Evolutionary conservation across 352 stramenopile species (phyloP), one percentile per base, ranked within the genome.

Genomic region (Globisporangium acanthophoron): DNA sequence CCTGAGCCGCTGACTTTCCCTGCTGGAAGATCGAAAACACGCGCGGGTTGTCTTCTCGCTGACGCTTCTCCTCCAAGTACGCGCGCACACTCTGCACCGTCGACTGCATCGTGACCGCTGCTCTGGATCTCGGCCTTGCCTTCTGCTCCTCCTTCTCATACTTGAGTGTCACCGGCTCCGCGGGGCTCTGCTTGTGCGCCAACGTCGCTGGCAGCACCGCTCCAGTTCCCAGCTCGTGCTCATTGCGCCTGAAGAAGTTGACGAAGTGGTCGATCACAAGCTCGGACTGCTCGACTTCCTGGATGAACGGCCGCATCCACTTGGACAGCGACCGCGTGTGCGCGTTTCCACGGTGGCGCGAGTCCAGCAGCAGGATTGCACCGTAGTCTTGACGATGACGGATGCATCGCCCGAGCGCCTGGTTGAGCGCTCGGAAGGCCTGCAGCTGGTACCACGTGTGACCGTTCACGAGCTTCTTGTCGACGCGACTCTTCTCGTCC

Each of bases 381-480:
- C 97, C 98, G 64, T 98, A 99, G 71, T 99, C 98, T 31, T 88
- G 73, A 5, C 90, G 87, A 70, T 99, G 98, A 29, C 98, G 96
- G 74, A 99, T 99, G 35, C 98, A 98, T 45, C 98, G 87, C 1
- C 98, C 98, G 18, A 99, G 83, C 12, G 97, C 97, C 80, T 99
- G 97, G 73, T 99, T 99, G 12, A 99, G 87, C 13, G 97, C 97
- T n/a, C 96, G 86, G 66, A 97, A 97, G 0, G 97, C 97, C 67
- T 99, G 96, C 39, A 99, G 88, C 27, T 91, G 85, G 73, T 99
- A 99, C 98, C 98, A 99, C 16, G 69, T 66, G 45, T 73, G 66
- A 13, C 85, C 85, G 18, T 83, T 87, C n/a, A 91, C 80, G 15
- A 87, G 70, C 37, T 76, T 77, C 44, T 74, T 70, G 52, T 92